Evolutionary conservation across 2,329 filamentous ascomycete genomes (phyloP).

Genomic region (Talaromyces sp.): DNA sequence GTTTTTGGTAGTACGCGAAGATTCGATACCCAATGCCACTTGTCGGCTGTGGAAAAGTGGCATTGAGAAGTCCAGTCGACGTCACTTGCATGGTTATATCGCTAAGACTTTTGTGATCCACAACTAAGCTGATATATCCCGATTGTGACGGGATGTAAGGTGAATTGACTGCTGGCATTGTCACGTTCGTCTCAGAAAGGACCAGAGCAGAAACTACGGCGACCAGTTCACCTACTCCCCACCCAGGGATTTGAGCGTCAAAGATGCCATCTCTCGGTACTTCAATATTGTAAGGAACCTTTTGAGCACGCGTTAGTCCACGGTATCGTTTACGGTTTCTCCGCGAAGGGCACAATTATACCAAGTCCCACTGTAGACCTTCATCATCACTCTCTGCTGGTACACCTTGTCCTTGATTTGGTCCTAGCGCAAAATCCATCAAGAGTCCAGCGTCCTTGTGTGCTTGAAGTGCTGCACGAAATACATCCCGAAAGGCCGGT

Average conservation of each 20-base stretch:
- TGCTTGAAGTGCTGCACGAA: conserved; percentile 25
- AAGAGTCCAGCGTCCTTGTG: conserved; percentile 35
- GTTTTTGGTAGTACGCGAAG: conserved; percentile 30
- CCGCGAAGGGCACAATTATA: no score
- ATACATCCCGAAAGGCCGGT: conserved; percentile 25
- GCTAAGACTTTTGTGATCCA: not conserved
- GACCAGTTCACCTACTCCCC: conserved; percentile 29
- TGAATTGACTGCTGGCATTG: not conserved
- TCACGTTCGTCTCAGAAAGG: not conserved
- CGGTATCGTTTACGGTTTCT: no score
- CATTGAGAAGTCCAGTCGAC: not conserved
- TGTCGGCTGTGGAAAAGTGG: not conserved
- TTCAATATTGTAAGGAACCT: not conserved
- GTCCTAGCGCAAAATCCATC: conserved; percentile 48
- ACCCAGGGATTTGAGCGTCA: conserved; percentile 35
- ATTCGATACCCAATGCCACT: conserved; percentile 24
- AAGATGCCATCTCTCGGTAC: conserved; percentile 25
- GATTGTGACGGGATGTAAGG: not conserved
- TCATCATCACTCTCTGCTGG: conserved; percentile 34
- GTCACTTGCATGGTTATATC: not conserved
- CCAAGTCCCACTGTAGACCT: conserved; percentile 23
- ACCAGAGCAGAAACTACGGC: conserved; percentile 21
- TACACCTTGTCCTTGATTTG: conserved; percentile 49
- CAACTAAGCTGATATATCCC: no score
- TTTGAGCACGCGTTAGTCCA: no score